Evolutionary conservation across 2,329 filamentous ascomycete species (phyloP), one percentile per base, ranked within the genome.

Genomic region (Diplodia corticola): DNA sequence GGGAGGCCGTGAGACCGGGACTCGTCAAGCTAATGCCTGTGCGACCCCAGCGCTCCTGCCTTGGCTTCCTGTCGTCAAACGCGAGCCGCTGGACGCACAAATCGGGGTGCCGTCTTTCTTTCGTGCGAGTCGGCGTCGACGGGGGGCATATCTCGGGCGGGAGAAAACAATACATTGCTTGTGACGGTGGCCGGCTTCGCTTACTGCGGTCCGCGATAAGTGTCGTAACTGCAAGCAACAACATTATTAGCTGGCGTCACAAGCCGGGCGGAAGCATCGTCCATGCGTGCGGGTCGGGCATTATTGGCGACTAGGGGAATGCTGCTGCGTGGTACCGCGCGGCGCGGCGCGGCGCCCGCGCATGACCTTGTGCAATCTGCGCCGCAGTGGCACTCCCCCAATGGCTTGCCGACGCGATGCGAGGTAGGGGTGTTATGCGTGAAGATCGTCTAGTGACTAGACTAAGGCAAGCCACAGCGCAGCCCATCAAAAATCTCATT

Each of bases 171-270:
- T 26, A 22, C 44, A 17, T 61, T 40, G 40, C 57, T 49, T 61
- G 57, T 61, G 57, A 35, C 20, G 17, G 28, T 24, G 57, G 40
- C 40, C 33, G 30, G n/a, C n/a, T 26, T 22, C 57, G 59, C 59
- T 64, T 65, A 67, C 63, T 67, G 63, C 46, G 66, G 66, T 30
- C 66, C 66, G 40, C 54, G 63, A 30, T 67, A 67, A n/a, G 53
- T 46, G 22, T 65, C 61, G 63, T 65, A 67, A 37, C 66, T 67
- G 40, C n/a, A 40, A 28, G 22, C n/a, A 26, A 51, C 15, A 49
- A 40, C 6, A 37, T 7, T 5, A 49, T 63, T 37, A 63, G 57
- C 26, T 17, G 15, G 15, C 12, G 22, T 40, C 44, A 44, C 30
- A 17, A 3, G 22, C 60, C 30, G 48, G 60, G 44, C 22, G 51